A percentile compares a stretch with the other conserved stretches of the same genome.
Evolutionary conservation across 805 yeast species (phyloP).

Genomic region (Tetrapisispora iriomotensis): DNA sequence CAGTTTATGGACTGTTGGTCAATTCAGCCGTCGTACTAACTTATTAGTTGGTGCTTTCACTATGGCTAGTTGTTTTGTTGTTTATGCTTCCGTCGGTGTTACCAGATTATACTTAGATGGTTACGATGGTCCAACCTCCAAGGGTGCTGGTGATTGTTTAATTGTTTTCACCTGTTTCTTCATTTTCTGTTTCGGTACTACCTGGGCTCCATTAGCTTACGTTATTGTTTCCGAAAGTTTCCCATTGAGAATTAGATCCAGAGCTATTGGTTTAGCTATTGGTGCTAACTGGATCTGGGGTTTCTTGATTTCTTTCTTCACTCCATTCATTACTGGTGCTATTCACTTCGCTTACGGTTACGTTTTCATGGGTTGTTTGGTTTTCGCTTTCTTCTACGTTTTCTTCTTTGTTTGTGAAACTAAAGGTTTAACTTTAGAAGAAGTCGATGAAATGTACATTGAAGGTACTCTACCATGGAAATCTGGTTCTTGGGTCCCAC

Average conservation of each 20-base stretch:
- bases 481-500: conserved; percentile 43
- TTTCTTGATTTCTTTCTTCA: conserved; percentile 54
- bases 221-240: conserved; percentile 55
- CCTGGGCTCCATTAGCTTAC: conserved; percentile 62
- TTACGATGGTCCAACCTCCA: conserved; percentile 30
- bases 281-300: conserved; percentile 58
- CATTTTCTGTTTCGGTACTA: conserved; percentile 58
- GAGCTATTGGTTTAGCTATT: conserved; percentile 45
- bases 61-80: conserved; percentile 34
- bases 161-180: conserved; percentile 35
- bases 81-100: conserved; percentile 52
- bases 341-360: conserved; percentile 63
- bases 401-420: conserved; percentile 65
- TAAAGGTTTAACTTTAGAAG: conserved; percentile 67
- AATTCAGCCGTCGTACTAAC: conserved; percentile 39
- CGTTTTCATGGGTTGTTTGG: conserved; percentile 44
- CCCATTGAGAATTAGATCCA: conserved; percentile 56
- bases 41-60: conserved; percentile 38
- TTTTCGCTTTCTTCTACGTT: conserved; percentile 47
- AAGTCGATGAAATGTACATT: conserved; percentile 54
- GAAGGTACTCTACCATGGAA: conserved; percentile 32
- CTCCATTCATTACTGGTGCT: conserved; percentile 57
- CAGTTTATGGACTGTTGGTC: conserved; percentile 40
- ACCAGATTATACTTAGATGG: conserved; percentile 33
- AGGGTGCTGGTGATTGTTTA: conserved; percentile 30